These are phyloP conservation scores for Cladorrhinum sp. DNA, from an alignment of 2,329 filamentous ascomycete genomes.

Conservation along the genomic window DNA sequence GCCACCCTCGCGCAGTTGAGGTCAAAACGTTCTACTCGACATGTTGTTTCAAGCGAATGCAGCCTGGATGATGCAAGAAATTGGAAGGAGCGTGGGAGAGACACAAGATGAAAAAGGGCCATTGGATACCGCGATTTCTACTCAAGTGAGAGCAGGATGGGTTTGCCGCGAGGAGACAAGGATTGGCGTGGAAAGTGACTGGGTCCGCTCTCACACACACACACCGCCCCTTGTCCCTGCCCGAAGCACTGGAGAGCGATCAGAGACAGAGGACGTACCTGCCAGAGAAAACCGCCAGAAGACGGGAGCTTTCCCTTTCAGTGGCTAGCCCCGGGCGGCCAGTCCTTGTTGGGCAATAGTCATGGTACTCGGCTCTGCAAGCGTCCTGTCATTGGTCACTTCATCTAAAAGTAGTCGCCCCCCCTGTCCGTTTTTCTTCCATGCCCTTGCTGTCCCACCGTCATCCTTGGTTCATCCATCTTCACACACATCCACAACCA, in stretches of 20 bases:
- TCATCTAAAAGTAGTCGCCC: slow-evolving; percentile 47
- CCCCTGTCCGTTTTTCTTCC: slow-evolving; percentile 47
- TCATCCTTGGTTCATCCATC: slow-evolving; percentile 32
- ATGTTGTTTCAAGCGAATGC: slow-evolving; percentile 22
- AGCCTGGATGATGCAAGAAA: slow-evolving; percentile 5
- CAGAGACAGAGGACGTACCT: slow-evolving; percentile 14
- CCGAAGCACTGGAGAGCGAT: slow-evolving; percentile 6
- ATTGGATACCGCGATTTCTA: slow-evolving; percentile 10
- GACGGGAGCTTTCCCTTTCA: slow-evolving; percentile 17
- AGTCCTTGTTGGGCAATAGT: slow-evolving; percentile 51
- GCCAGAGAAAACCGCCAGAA: slow-evolving; percentile 15
- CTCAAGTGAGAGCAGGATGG: slow-evolving; percentile 13
- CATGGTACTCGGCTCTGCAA: slow-evolving; percentile 38
- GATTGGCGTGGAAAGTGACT: slow-evolving; percentile 15
- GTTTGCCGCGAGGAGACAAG: slow-evolving; percentile 18
- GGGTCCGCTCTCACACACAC: slow-evolving; percentile 14
- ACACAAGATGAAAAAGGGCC: neutral
- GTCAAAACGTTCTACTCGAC: slow-evolving; percentile 2
- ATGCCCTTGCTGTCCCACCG: slow-evolving; percentile 45
- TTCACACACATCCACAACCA: slow-evolving; percentile 25
- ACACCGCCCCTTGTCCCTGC: slow-evolving; percentile 29
- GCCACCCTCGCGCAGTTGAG: neutral
- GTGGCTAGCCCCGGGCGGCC: slow-evolving; percentile 44
- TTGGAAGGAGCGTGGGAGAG: neutral
- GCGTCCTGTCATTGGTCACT: slow-evolving; percentile 47